These are phyloP conservation scores for Aspergillus glaucus DNA, from an alignment of 2,329 filamentous ascomycete species.

Conservation along the genomic window DNA sequence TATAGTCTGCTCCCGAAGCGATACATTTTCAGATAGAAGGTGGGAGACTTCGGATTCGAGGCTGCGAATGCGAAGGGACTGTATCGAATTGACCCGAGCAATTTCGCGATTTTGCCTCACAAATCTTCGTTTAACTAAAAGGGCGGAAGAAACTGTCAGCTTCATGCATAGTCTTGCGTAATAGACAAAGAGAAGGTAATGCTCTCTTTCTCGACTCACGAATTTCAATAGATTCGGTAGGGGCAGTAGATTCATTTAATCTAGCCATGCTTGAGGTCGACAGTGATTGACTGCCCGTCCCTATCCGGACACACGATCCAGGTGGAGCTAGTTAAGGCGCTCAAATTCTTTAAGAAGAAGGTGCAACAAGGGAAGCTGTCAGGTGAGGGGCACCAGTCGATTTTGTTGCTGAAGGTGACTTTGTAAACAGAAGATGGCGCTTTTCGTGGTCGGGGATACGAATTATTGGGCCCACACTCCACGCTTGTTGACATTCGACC, in stretches of 20 bases:
- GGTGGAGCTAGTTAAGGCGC: not conserved
- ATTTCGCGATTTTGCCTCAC: slow-evolving; percentile 62
- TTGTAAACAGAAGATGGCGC: not conserved
- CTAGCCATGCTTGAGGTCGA: slow-evolving; percentile 37
- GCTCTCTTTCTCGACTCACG: slow-evolving; percentile 28
- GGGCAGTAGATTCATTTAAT: slow-evolving; percentile 42
- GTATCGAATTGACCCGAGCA: slow-evolving; percentile 57
- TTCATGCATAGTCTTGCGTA: not conserved
- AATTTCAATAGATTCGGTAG: slow-evolving; percentile 42
- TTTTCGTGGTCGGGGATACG: not conserved
- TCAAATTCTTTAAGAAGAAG: not conserved
- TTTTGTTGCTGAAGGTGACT: not conserved
- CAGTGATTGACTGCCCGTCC: not conserved
- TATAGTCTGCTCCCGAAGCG: slow-evolving; percentile 54
- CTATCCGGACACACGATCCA: not conserved
- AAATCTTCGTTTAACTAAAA: slow-evolving; percentile 57
- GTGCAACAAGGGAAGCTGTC: not conserved
- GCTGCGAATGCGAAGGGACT: slow-evolving; percentile 58
- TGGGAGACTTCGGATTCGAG: slow-evolving; percentile 58
- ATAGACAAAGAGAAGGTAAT: not conserved
- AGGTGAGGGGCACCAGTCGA: not conserved
- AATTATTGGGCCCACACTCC: not conserved
- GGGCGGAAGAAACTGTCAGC: not conserved
- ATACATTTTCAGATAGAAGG: slow-evolving; percentile 55
- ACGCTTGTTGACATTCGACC: slow-evolving; percentile 35